Percentiles rank a stretch among this genome's conserved stretches.
phyloP scores from a whole-genome alignment of 2,329 filamentous ascomycete genomes.

The Cadophora sp. region DNA sequence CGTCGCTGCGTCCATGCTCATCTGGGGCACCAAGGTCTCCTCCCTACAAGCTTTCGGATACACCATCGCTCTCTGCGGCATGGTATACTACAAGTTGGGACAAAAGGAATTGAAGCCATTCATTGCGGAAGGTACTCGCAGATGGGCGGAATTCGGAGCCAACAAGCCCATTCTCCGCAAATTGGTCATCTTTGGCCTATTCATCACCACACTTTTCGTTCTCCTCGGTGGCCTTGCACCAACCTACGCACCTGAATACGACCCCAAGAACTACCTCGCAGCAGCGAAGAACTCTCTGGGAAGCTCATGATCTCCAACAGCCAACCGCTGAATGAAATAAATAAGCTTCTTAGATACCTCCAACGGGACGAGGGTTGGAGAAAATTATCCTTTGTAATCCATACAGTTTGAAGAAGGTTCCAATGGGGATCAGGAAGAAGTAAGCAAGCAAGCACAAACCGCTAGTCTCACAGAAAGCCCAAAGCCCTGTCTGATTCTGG shows the following conservation, averaged over 20 bases:
- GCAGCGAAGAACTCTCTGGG: conserved; percentile 42
- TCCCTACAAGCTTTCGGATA: conserved; percentile 84
- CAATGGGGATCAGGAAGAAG: not conserved
- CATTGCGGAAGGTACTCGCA: conserved; percentile 71
- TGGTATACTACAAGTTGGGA: conserved; percentile 87
- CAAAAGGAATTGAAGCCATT: conserved; percentile 85
- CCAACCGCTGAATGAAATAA: not conserved
- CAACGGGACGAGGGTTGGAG: conserved; percentile 15
- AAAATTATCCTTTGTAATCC: conserved; percentile 25
- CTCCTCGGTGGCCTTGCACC: conserved; percentile 73
- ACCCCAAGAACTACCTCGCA: conserved; percentile 50
- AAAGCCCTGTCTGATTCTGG: conserved; percentile 3
- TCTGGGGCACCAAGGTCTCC: conserved; percentile 80
- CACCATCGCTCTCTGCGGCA: conserved; percentile 77
- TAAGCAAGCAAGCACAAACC: not conserved
- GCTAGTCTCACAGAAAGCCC: not conserved
- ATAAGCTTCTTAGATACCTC: conserved; percentile 13
- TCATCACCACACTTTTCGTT: conserved; percentile 70
- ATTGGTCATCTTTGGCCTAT: conserved; percentile 70
- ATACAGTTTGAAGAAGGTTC: conserved; percentile 1
- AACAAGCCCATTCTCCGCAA: conserved; percentile 80
- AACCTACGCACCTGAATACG: conserved; percentile 61
- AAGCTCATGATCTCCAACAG: conserved; percentile 18
- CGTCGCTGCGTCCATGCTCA: conserved; percentile 78
- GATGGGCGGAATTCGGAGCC: conserved; percentile 87